Evolutionary conservation across 1,284 basidiomycete species (phyloP), one percentile per base, ranked within the genome.

Genomic region (Quambalaria eucalypti): DNA sequence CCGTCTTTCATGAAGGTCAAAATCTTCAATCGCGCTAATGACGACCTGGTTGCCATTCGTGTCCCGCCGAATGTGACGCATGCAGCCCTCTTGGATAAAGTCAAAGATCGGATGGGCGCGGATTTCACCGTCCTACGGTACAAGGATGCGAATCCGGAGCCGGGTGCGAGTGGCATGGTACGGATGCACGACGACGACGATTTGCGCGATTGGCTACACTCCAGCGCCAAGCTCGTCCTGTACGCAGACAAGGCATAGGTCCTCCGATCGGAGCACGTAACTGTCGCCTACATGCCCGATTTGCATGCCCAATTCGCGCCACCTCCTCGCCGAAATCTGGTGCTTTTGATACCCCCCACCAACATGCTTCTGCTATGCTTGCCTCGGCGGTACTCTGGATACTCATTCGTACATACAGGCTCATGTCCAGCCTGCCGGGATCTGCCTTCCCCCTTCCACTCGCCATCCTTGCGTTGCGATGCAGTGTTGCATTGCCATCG

Each of bases 1-100:
- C 84, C 87, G 33, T 84, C 89, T 33, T 93, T 91, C 77, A 82
- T 96, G 66, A 96, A 96, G 79, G 95, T 99, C 79, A 99, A 99
- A 79, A 90, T 99, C 53, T 95, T 93, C 72, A 87, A 95, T 76
- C 82, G 87, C 29, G 81, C 86, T 57, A 86, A 90, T 26, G 89
- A 96, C 74, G 93, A 97, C 74, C 80, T 98, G 51, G 90, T 98
- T 59, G 93, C 95, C 2, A 90, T 98, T 51, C 85, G 95, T n/a
- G 92, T 97, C 40, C 91, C 93, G 67, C 90, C 93, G n/a, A 83
- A 82, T 33, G 90, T 97, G 29, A 84, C 88, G 4, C 86, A 87
- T 68, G 79, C 78, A 12, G 88, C 93, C 70, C 80, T 99, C 59
- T 83, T 96, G 79, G 86, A 86, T 50, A 98, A 97, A 78, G 88